Conservation (phyloP, 371 early-diverging fungal species). For the Apophysomyces variabilis region DNA sequence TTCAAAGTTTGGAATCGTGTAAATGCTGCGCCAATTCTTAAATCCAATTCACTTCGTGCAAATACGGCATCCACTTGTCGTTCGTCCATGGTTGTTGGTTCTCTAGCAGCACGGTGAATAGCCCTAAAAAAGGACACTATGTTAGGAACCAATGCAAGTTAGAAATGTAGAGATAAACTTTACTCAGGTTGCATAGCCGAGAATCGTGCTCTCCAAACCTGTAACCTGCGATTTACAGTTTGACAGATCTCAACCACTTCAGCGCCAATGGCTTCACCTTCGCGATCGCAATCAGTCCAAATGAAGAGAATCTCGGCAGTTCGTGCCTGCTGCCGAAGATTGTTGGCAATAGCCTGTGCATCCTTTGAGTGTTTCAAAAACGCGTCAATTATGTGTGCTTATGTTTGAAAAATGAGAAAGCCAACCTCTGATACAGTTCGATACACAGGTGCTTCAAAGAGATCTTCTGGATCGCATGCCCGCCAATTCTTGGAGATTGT, state of each 20-base stretch:
- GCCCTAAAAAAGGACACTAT: slow-evolving; percentile 48
- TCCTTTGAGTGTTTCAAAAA: slow-evolving; percentile 11
- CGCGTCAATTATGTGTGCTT: slow-evolving; percentile 1
- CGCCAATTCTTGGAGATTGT: slow-evolving; percentile 65
- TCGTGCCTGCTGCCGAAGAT: slow-evolving; percentile 68
- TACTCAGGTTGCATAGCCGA: slow-evolving; percentile 77
- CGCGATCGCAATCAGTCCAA: slow-evolving; percentile 99
- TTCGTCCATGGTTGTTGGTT: slow-evolving; percentile 73
- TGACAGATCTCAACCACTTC: slow-evolving; percentile 81
- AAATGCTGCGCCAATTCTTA: slow-evolving; percentile 96
- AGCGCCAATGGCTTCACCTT: slow-evolving; percentile 98
- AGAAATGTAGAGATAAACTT: slow-evolving; percentile 13
- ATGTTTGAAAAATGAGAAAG: no score
- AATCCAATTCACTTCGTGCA: slow-evolving; percentile 93
- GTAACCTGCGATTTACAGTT: slow-evolving; percentile 64
- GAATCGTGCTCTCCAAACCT: slow-evolving; percentile 79
- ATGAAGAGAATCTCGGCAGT: slow-evolving; percentile 81
- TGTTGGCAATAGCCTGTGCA: slow-evolving; percentile 28
- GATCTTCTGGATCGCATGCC: slow-evolving; percentile 48
- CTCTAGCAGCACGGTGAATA: slow-evolving; percentile 82
- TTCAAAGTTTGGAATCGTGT: slow-evolving; percentile 94
- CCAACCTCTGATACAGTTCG: slow-evolving; percentile 36
- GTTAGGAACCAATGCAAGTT: no score
- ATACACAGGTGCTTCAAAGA: slow-evolving; percentile 71
- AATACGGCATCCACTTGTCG: slow-evolving; percentile 91